These are phyloP conservation scores for Wolfiporia cocos DNA, from an alignment of 1,284 basidiomycete species.

Conservation along the genomic window DNA sequence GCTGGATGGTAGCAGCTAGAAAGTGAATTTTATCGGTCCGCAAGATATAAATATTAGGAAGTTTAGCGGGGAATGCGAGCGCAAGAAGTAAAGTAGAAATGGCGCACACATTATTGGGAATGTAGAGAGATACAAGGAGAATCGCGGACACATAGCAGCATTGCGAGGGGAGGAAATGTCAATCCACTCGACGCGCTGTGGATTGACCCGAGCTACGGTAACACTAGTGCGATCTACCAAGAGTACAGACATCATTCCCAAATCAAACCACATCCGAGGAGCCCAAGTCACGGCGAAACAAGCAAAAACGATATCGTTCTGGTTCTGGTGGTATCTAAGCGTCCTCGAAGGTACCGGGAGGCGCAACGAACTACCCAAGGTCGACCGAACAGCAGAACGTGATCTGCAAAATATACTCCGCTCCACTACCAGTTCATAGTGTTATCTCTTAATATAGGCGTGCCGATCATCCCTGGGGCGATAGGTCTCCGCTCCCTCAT, in stretches of 20 bases:
- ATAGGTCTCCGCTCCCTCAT: slow-evolving; percentile 26
- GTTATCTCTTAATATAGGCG: slow-evolving; percentile 27
- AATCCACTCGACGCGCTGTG: not conserved
- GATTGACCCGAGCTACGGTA: not conserved
- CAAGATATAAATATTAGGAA: no score
- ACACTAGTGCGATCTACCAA: not conserved
- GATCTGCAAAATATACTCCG: not conserved
- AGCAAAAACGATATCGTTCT: slow-evolving; percentile 1
- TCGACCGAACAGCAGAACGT: not conserved
- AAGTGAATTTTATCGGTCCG: no score
- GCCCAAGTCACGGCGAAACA: not conserved
- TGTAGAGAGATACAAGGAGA: no score
- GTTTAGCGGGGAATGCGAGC: no score
- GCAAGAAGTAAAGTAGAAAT: no score
- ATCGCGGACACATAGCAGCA: no score
- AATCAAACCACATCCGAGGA: not conserved
- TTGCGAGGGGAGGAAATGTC: not conserved
- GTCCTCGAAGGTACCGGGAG: not conserved
- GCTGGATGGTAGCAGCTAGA: no score
- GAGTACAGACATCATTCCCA: not conserved
- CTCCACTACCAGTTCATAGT: slow-evolving; percentile 25
- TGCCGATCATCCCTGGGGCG: slow-evolving; percentile 20
- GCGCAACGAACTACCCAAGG: not conserved
- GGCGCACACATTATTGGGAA: no score
- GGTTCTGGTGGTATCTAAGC: not conserved